phyloP scores from a whole-genome alignment of 768 basidiomycete species.

The Collybia nuda region DNA sequence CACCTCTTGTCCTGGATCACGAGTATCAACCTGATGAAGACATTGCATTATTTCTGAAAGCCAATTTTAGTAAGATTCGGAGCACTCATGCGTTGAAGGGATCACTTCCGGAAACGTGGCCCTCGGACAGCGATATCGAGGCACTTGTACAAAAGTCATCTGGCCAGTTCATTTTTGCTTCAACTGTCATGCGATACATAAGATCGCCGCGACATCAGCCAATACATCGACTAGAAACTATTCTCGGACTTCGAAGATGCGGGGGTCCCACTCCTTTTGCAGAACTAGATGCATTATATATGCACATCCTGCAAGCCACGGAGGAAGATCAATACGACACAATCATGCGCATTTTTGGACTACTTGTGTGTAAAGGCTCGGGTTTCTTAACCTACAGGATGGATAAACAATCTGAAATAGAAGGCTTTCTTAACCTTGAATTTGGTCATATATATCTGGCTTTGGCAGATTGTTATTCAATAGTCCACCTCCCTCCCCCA shows the following conservation, averaged over 20 bases:
- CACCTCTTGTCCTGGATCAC: background rate
- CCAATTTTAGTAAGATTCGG: background rate
- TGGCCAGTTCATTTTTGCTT: conserved; percentile 5
- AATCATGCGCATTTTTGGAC: background rate
- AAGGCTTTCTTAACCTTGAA: background rate
- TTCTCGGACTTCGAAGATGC: background rate
- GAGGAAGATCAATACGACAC: background rate
- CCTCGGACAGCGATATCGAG: background rate
- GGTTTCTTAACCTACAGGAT: too few relatives aligned
- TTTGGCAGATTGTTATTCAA: background rate
- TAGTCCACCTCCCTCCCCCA: background rate
- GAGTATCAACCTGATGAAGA: background rate
- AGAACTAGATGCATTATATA: background rate
- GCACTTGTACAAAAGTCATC: background rate
- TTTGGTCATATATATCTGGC: background rate
- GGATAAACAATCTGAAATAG: background rate
- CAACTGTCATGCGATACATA: background rate
- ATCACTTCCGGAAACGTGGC: background rate
- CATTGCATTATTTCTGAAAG: background rate
- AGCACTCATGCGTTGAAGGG: background rate
- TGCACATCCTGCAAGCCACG: background rate
- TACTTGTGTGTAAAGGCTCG: background rate
- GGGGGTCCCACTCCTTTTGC: background rate
- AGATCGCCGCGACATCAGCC: background rate
- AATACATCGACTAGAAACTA: background rate